Evolutionary conservation across 345 rosid genomes (phyloP), one percentile per base, ranked within the genome.

Genomic region (Stellera chamaejasme): DNA sequence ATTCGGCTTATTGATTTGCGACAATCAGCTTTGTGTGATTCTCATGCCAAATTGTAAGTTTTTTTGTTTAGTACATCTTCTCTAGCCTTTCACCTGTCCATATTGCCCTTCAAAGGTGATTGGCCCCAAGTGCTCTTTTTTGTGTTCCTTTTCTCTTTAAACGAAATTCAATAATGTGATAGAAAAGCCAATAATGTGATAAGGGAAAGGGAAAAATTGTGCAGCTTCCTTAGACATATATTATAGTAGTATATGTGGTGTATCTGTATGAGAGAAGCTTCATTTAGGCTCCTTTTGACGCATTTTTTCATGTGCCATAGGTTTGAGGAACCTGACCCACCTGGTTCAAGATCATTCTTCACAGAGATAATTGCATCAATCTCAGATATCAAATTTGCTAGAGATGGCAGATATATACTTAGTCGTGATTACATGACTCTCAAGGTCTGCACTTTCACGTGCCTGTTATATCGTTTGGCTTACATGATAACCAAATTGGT

Each of bases 361-460:
- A 94, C 99, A 27, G 99, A 94, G 82, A 90, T 94, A 72, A 94
- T 90, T 71, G 99, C 99, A 47, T 94, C 97, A 23, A 87, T 94
- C 62, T 94, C 99, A 45, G 99, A 94, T 76, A 83, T 94, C 57
- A 94, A 83, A 69, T 94, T 94, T 72, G 77, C 88, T 23, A 90
- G 73, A 72, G 80, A 87, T 62, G 99, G 99, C 67, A 75, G 99
- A 75, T 69, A 83, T 69, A 80, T 94, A 53, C 87, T 94, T 53
- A 89, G 99, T 75, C 99, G 99, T 15, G 99, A 94, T 64, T 94
- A 94, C 79, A 94, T 94, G 99, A 85, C 96, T 43, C 95, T 94
- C 52, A 94, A 94, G 99, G 99, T 94, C 62, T 23, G 49, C 45
- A 26, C 42, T 14, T 9, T 54, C 49, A 32, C 16, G 10, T 67